Percentiles rank a stretch among this genome's conserved stretches.
Conservation (phyloP, 768 basidiomycete genomes). For the Serendipita sp. region DNA sequence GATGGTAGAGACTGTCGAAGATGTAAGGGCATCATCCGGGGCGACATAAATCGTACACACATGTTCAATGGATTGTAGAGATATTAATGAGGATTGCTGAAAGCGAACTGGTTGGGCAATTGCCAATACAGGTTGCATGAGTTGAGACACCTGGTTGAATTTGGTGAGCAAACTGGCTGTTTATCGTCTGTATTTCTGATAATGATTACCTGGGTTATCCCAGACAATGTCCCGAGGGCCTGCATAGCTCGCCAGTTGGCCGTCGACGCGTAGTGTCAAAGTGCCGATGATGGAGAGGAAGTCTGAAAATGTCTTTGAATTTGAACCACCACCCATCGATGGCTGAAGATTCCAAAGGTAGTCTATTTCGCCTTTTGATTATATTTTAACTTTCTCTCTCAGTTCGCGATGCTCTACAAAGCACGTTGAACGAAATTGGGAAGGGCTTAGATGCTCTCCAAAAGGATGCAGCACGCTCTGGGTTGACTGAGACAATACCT, state of each 20-base stretch:
- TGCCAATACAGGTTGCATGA: neutral
- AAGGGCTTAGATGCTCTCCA: constrained; percentile 2
- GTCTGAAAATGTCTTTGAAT: neutral
- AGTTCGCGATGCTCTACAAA: neutral
- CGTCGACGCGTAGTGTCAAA: neutral
- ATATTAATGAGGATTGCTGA: neutral
- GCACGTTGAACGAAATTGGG: neutral
- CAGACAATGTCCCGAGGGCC: neutral
- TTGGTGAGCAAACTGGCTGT: neutral
- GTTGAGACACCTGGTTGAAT: neutral
- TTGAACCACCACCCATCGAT: neutral
- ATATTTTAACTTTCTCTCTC: neutral
- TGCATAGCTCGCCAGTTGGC: neutral
- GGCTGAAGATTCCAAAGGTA: neutral
- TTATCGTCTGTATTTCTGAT: neutral
- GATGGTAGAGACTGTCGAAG: neutral
- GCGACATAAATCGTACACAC: neutral
- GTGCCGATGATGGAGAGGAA: neutral
- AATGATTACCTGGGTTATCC: neutral
- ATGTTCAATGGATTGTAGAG: neutral
- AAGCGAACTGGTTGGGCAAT: neutral
- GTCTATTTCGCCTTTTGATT: neutral
- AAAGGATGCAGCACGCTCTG: neutral
- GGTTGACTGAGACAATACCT: constrained; percentile 13
- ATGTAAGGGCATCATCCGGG: neutral